These are phyloP conservation scores for Symbiodinium natans DNA, from an alignment of 73 alveolate genomes.

Conservation along the genomic window DNA sequence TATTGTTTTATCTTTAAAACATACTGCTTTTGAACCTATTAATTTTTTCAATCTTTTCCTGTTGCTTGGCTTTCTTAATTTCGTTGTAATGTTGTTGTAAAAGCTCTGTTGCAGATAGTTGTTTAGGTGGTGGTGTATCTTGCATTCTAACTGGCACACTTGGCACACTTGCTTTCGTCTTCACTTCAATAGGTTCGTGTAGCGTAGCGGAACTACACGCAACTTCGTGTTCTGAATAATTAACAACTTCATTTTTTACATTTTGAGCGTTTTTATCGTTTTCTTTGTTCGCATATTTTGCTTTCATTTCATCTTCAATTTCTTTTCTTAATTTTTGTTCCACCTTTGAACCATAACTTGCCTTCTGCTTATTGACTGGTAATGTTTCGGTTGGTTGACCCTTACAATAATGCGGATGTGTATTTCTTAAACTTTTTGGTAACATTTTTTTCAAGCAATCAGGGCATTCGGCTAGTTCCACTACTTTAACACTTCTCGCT, in stretches of 20 bases:
- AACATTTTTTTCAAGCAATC: neutral
- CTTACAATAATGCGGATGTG: neutral
- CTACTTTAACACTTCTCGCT: neutral
- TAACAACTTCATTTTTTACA: too few species aligned
- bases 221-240: too few species aligned
- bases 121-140: neutral
- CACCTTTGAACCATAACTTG: neutral
- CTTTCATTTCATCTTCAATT: neutral
- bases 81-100: neutral
- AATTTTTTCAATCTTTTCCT: neutral
- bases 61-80: neutral
- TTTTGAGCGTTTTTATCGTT: too few species aligned
- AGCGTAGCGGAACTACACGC: too few species aligned
- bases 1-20: too few species aligned
- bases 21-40: conserved; percentile 14
- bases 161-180: neutral
- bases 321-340: neutral
- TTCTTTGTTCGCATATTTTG: neutral
- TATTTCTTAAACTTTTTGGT: neutral
- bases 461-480: neutral
- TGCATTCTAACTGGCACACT: neutral
- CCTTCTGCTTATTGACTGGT: neutral
- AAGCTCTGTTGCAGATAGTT: neutral
- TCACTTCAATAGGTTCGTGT: neutral
- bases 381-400: neutral